Evolutionary conservation across 169 alveolate genomes (phyloP), one percentile per base, ranked within the genome.

Genomic region (Hepatocystis sp.): DNA sequence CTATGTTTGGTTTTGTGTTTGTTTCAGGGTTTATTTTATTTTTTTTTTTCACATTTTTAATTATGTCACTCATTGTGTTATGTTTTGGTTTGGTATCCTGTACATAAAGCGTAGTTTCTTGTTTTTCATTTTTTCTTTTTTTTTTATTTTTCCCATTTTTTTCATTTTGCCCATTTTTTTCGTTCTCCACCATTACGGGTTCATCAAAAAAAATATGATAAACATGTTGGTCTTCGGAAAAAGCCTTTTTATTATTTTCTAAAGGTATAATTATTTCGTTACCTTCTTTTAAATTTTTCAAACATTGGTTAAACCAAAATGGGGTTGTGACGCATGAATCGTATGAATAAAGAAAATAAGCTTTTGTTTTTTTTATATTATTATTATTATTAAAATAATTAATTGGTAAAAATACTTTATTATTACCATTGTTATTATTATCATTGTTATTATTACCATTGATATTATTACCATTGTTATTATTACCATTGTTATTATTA

Each of bases 281-380:
- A 0, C 84, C 89, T 19, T 81, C 89, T 66, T 81, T 81, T 52
- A 81, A 53, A 13, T 61, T 52, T 30, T 81, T 61, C 56, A 81
- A 39, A 15, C 68, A 60, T 49, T 81, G 49, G 36, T 61, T 61
- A 63, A 81, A 81, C 89, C 89, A 81, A 17, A 81, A 15, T 15
- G 89, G 89, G 13, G 84, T 13, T 1, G 89, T 81, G 44, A 81
- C 60, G 23, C 78, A 81, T 11, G 84, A 63, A 21, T 84, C 89
- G 36, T 63, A 81, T 17, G 89, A 81, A 47, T 47, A 81, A 60
- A 81, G 66, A 51, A 81, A 81, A 56, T 61, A 81, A 1, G 84
- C 89, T 1, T 61, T 46, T 15, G 39, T 25, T 39, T 51, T 47
- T 61, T 63, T 63, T 13, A 81, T 81, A 36, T 15, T 34, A 11